Evolutionary conservation across 306 rosid species (phyloP).

Genomic region (Pachyrhizus erosus): DNA sequence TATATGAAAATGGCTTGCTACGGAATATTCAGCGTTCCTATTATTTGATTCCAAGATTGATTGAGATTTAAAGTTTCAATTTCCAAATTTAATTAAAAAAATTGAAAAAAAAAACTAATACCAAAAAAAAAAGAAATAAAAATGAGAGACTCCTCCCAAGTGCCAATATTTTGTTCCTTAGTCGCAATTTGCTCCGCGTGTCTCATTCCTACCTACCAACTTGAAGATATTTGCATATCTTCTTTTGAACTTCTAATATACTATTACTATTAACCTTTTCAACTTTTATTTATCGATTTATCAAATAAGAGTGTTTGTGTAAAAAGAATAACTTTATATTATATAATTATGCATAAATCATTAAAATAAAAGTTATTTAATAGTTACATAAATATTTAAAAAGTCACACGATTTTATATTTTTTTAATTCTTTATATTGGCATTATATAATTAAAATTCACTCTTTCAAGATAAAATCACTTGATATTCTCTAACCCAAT

Average conservation of each 20-base stretch:
- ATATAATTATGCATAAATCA: too few species aligned
- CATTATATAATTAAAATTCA: too few species aligned
- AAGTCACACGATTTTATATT: too few species aligned
- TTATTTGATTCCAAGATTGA: background rate
- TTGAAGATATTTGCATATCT: background rate
- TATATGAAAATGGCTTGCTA: background rate
- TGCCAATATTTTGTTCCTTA: background rate
- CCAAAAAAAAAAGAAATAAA: background rate
- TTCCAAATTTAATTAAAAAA: background rate
- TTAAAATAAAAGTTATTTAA: too few species aligned
- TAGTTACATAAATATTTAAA: too few species aligned
- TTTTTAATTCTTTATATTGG: too few species aligned
- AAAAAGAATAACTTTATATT: too few species aligned
- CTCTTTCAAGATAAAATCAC: too few species aligned
- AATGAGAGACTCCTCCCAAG: background rate
- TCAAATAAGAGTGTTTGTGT: background rate
- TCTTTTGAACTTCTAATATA: background rate
- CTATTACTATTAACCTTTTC: background rate
- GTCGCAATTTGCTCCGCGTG: too few species aligned
- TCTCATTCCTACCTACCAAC: background rate
- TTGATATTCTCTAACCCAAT: too few species aligned
- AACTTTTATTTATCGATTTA: too few species aligned
- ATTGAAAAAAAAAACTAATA: background rate
- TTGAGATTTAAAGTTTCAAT: background rate
- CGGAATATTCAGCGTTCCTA: constrained; percentile 4